phyloP scores from a whole-genome alignment of 1,284 basidiomycete genomes.

The Stereum hirsutum region DNA sequence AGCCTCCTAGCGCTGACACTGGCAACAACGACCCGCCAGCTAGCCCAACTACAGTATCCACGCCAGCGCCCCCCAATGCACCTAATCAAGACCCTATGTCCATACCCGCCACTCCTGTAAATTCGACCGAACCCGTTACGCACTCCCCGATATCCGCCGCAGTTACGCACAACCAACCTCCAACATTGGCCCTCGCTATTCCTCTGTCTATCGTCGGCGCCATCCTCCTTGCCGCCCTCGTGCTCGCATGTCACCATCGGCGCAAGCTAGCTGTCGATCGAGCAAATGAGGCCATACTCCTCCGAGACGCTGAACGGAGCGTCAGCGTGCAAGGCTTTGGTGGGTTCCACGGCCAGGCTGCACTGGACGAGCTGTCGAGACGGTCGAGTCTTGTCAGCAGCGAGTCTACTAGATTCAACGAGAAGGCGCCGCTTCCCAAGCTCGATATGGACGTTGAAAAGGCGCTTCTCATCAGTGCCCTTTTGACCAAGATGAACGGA shows the following conservation, averaged over 20 bases:
- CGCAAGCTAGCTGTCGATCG: conserved; percentile 18
- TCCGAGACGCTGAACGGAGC: not conserved
- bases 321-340: not conserved
- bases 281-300: conserved; percentile 8
- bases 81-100: not conserved
- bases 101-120: not conserved
- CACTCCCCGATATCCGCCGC: conserved; percentile 17
- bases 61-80: not conserved
- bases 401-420: not conserved
- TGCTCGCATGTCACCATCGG: conserved; percentile 20
- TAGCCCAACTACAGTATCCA: not conserved
- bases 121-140: conserved; percentile 2
- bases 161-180: conserved; percentile 19
- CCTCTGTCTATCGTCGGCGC: conserved; percentile 33
- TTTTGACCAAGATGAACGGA: not conserved
- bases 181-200: conserved; percentile 32
- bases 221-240: conserved; percentile 28
- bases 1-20: not conserved
- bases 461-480: conserved; percentile 6
- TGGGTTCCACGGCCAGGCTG: not conserved
- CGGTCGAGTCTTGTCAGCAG: not conserved
- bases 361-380: not conserved
- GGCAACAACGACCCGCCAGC: not conserved
- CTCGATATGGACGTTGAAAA: conserved; percentile 9
- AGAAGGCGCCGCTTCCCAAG: not conserved